Evolutionary conservation across 257 asterid species (phyloP).

Genomic region (Eucommia ulmoides): DNA sequence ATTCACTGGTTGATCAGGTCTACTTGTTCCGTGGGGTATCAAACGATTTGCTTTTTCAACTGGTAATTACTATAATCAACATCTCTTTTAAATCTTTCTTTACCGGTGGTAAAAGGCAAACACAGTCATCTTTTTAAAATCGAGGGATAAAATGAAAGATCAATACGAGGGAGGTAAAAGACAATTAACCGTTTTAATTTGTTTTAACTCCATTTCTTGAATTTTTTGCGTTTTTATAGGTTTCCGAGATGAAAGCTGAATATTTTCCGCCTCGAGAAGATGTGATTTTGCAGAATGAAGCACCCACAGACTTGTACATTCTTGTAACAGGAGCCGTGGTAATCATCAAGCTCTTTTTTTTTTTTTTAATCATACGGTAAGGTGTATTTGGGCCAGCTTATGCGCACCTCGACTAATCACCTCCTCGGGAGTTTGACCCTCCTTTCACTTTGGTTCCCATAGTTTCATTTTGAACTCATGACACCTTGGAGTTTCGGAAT

Average conservation of each 20-base stretch:
- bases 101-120: not conserved
- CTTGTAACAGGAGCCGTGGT: conserved; percentile 21
- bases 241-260: conserved; percentile 20
- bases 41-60: conserved; percentile 71
- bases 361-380: not conserved
- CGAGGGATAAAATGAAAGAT: too few relatives aligned
- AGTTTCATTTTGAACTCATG: too few relatives aligned
- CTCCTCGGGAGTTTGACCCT: too few relatives aligned
- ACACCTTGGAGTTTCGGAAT: too few relatives aligned
- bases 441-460: too few relatives aligned
- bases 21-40: too few relatives aligned
- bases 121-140: conserved; percentile 1
- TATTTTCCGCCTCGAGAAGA: conserved; percentile 26
- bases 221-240: conserved; percentile 10
- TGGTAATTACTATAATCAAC: conserved; percentile 31
- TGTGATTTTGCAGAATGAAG: conserved; percentile 21
- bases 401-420: too few relatives aligned
- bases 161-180: too few relatives aligned
- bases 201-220: too few relatives aligned
- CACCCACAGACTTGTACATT: conserved; percentile 21
- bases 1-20: conserved; percentile 54
- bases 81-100: too few relatives aligned
- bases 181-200: too few relatives aligned
- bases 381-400: too few relatives aligned
- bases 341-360: not conserved